Conservation (phyloP, 73 alveolate genomes). For the Paramecium tetraurelia region DNA sequence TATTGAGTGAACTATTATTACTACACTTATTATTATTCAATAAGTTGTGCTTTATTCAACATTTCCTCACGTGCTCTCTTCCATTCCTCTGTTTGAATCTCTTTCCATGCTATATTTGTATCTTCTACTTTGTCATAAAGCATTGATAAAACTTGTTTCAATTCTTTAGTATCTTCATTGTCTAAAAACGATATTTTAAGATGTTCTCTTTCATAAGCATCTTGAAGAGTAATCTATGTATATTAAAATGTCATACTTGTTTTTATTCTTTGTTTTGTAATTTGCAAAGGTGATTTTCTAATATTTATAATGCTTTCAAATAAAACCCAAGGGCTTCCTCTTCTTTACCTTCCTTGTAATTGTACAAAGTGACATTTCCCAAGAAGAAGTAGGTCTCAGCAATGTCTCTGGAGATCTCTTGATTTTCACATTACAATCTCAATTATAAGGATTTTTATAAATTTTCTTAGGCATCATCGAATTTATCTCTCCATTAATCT, state of each 20-base stretch:
- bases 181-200: neutral
- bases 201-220: conserved; percentile 2
- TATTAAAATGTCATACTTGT: neutral
- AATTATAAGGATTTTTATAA: neutral
- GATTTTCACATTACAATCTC: neutral
- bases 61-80: neutral
- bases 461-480: conserved; percentile 43
- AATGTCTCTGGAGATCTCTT: neutral
- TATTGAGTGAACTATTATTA: neutral
- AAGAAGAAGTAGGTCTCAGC: conserved; percentile 10
- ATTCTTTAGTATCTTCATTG: neutral
- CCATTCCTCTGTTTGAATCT: conserved; percentile 12
- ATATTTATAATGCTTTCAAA: neutral
- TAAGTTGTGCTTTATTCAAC: neutral
- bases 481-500: conserved; percentile 44
- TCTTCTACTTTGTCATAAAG: conserved; percentile 16
- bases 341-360: conserved; percentile 31
- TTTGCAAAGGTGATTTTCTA: neutral
- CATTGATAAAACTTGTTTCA: neutral
- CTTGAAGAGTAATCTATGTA: neutral
- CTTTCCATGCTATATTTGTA: neutral
- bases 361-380: neutral
- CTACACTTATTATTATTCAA: neutral
- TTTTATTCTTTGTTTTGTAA: neutral
- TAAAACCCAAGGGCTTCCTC: neutral